Percentiles rank a stretch among this genome's conserved stretches.
These are phyloP conservation scores for Neofusicoccum ribis DNA, from an alignment of 2,329 filamentous ascomycete species.

Conservation along the genomic window DNA sequence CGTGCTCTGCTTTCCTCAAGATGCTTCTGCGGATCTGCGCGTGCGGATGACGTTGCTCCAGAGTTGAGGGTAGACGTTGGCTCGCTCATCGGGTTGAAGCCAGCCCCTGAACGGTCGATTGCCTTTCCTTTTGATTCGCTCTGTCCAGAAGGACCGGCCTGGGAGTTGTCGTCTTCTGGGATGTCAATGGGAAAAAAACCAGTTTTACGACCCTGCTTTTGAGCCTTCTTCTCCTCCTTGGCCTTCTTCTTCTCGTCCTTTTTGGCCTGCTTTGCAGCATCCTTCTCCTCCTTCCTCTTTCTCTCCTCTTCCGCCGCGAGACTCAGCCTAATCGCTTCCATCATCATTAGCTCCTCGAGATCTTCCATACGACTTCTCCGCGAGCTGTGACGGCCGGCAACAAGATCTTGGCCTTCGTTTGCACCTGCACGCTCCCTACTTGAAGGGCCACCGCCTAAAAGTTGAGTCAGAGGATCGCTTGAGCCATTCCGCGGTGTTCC, in stretches of 20 bases:
- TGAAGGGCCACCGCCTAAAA: constrained; percentile 28
- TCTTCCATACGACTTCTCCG: constrained; percentile 71
- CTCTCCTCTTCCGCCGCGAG: constrained; percentile 92
- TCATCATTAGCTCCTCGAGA: constrained; percentile 97
- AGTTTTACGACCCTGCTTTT: constrained; percentile 66
- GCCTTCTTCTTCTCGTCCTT: constrained; percentile 77
- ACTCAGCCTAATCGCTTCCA: constrained; percentile 89
- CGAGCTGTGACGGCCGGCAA: constrained; percentile 49
- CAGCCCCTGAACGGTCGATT: constrained; percentile 44
- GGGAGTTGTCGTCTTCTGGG: constrained; percentile 37
- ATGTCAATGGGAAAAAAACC: constrained; percentile 43
- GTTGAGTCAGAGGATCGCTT: constrained; percentile 25
- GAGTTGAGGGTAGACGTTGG: constrained; percentile 44
- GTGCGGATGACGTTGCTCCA: constrained; percentile 26
- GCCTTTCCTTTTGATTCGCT: constrained; percentile 54
- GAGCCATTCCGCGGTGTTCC: constrained; percentile 44
- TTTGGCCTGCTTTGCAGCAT: constrained; percentile 78
- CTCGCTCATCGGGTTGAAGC: constrained; percentile 45
- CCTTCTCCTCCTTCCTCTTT: constrained; percentile 81
- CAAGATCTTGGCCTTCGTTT: constrained; percentile 38
- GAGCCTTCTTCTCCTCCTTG: constrained; percentile 64
- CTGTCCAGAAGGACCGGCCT: constrained; percentile 51
- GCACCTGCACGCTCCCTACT: constrained; percentile 29
- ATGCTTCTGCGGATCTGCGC: constrained; percentile 44
- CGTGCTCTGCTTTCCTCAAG: constrained; percentile 46